These are phyloP conservation scores for Arabis hirsuta DNA, from an alignment of 345 rosid genomes.

Conservation along the genomic window DNA sequence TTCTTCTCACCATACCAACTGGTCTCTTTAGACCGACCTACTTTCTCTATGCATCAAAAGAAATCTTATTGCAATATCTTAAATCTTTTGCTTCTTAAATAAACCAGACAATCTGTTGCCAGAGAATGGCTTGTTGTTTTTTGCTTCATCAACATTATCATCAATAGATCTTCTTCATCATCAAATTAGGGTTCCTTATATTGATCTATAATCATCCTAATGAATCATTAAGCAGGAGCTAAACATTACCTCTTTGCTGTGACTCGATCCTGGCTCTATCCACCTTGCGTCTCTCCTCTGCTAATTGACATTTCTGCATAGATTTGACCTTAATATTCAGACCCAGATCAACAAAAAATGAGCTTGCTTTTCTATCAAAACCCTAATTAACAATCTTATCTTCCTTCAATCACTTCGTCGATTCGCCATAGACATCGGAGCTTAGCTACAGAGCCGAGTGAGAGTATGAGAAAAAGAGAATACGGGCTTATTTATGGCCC, in stretches of 20 bases:
- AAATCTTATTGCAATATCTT: slow-evolving; percentile 17
- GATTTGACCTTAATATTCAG: too few species aligned
- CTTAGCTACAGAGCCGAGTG: too few species aligned
- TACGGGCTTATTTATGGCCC: too few species aligned
- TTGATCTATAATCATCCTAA: background rate
- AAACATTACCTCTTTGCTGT: background rate
- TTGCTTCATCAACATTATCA: slow-evolving; percentile 18
- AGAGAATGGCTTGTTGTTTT: slow-evolving; percentile 12
- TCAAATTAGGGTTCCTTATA: background rate
- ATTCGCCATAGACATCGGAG: too few species aligned
- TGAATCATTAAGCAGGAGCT: background rate
- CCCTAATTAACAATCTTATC: too few species aligned
- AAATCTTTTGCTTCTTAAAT: background rate
- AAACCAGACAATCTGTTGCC: slow-evolving; percentile 38
- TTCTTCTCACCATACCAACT: slow-evolving; percentile 66
- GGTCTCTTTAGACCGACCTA: slow-evolving; percentile 47
- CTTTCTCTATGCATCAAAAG: slow-evolving; percentile 19
- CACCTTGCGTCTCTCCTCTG: too few species aligned
- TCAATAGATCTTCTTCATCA: slow-evolving; percentile 2
- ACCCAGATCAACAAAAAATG: too few species aligned
- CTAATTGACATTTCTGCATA: too few species aligned
- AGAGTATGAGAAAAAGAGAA: too few species aligned
- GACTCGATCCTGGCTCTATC: too few species aligned
- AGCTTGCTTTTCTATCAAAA: too few species aligned
- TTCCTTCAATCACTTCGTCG: too few species aligned